Evolutionary conservation across 805 yeast species (phyloP).

Genomic region (Wilhelminamyces savonicus): DNA sequence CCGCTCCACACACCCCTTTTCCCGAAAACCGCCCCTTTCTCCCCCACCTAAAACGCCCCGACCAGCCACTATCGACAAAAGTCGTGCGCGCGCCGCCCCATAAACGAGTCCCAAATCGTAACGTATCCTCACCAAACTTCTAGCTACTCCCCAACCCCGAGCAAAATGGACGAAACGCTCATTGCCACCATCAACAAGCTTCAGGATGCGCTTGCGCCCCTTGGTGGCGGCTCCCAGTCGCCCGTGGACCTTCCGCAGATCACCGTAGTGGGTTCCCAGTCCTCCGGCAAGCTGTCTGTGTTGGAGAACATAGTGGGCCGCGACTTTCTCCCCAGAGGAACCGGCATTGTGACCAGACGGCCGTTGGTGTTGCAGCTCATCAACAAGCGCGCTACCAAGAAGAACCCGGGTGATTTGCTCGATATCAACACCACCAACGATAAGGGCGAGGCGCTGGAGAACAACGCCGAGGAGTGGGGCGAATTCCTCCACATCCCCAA

Average conservation of each 20-base stretch:
- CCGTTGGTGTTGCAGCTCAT: slow-evolving; percentile 79
- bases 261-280: slow-evolving; percentile 92
- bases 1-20: too few relatives aligned
- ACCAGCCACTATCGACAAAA: too few relatives aligned
- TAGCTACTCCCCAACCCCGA: neutral
- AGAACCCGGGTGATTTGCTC: slow-evolving; percentile 30
- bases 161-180: slow-evolving; percentile 63
- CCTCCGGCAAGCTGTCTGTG: slow-evolving; percentile 84
- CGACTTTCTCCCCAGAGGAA: slow-evolving; percentile 87
- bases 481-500: slow-evolving; percentile 92
- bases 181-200: slow-evolving; percentile 83
- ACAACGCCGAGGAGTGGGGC: slow-evolving; percentile 90
- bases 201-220: slow-evolving; percentile 95
- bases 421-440: slow-evolving; percentile 37
- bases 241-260: slow-evolving; percentile 91
- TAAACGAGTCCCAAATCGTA: too few relatives aligned
- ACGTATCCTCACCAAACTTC: too few relatives aligned
- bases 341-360: slow-evolving; percentile 88
- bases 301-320: slow-evolving; percentile 88
- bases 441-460: slow-evolving; percentile 52
- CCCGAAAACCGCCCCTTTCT: too few relatives aligned
- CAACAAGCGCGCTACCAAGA: slow-evolving; percentile 43
- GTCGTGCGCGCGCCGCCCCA: too few relatives aligned
- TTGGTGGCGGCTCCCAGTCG: slow-evolving; percentile 85
- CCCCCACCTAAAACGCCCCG: too few relatives aligned